Evolutionary conservation across 1,284 basidiomycete species (phyloP), one percentile per base, ranked within the genome.

Genomic region (Somion occarium): DNA sequence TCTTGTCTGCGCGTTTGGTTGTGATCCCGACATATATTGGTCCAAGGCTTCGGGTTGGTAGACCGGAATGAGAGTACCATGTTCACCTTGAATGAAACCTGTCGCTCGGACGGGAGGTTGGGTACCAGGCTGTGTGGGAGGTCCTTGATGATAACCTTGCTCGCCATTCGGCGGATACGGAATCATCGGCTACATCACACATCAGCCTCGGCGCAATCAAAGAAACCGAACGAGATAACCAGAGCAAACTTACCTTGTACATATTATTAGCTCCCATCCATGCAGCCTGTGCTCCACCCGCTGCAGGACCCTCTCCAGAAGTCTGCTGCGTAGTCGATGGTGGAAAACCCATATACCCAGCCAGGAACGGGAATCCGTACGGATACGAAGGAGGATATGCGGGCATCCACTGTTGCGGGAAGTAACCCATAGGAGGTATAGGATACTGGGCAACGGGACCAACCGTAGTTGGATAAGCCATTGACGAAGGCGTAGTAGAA

Each of bases 1-100:
- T 34, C 30, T 7, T 7, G 15, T 34, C 7, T 7, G 30, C 7
- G 30, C 30, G 46, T 45, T 51, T 44, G 52, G 61, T 23, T 56
- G 53, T 48, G 51, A 62, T 53, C 61, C 69, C 15, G 71, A 57
- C 75, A 80, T 77, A 53, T 82, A 80, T 47, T 77, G 72, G 45
- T 74, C 76, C 23, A 87, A 70, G 1, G 80, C 83, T 45, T 89
- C 85, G 3, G 81, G 82, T 24, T 79, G 80, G 64, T 89, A 89
- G 24, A 87, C 75, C 15, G 87, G 78, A 48, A 87, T 78, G 18
- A 88, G 71, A 20, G 78, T 77, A 3, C 85, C 85, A 49, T 85
- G 81, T 49, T 86, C 83, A 46, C 82, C 80, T 55, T 87, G 84
- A 50, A 86, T 78, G 60, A 88, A 89, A 2, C 84, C 83, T 0